Evolutionary conservation across 805 yeast species (phyloP), one percentile per base, ranked within the genome.

Genomic region (Kluyveromyces siamensis): DNA sequence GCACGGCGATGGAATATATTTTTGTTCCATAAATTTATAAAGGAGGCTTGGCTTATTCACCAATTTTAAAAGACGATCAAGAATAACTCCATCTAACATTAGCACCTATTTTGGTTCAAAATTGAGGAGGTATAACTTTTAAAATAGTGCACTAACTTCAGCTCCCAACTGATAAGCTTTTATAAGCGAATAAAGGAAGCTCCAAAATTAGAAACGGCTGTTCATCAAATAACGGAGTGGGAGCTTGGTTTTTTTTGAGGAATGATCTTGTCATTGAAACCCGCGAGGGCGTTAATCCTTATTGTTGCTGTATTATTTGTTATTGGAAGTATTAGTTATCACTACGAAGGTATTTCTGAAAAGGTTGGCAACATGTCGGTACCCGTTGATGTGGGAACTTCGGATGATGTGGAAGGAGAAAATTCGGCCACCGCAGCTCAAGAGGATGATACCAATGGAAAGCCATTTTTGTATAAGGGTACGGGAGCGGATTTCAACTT

Each of bases 401-500:
- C 37, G 46, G 43, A 40, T 13, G 48, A 49, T 30, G 48, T 41
- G 25, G 48, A 43, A 13, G 36, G 16, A 16, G 41, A n/a, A 11
- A 46, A 41, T 5, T 17, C 21, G 47, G 37, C n/a, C n/a, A 44
- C 45, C 16, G 36, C 45, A 8, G 5, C 16, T 8, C 39, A 18
- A 27, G 30, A 42, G 37, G 33, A 42, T 2, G 33, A 27, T 16
- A 27, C 16, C 36, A 46, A 19, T 10, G 35, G 25, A 8, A 33
- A 42, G 35, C 45, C 47, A 17, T 36, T 38, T 21, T 9, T 14
- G n/a, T 17, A 14, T 21, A n/a, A 27, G 8, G 41, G 43, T 14
- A 11, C 50, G 50, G 37, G 57, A 55, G 45, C 45, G 18, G 27
- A n/a, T 13, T 43, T 19, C 18, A n/a, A 43, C 8, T 13, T 18